phyloP scores from a whole-genome alignment of 2,329 filamentous ascomycete genomes.

The Emergomyces orientalis region DNA sequence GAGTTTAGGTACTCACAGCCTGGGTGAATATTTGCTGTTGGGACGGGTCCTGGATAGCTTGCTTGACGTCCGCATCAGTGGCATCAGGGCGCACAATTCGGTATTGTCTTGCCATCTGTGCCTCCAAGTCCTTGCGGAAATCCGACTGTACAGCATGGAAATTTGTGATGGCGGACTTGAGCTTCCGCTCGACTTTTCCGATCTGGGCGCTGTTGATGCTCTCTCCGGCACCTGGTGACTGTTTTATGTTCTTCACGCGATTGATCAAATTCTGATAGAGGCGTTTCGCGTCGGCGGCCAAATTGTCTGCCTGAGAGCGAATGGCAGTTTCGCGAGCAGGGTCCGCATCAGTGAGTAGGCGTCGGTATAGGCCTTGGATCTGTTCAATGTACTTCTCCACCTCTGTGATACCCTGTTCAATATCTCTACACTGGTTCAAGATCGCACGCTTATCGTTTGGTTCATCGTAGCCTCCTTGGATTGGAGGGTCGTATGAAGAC shows the following conservation, averaged over 20 bases:
- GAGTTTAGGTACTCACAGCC: constrained; percentile 42
- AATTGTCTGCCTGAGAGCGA: constrained; percentile 59
- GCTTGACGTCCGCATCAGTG: constrained; percentile 64
- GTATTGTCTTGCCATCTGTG: constrained; percentile 82
- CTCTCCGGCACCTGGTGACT: constrained; percentile 62
- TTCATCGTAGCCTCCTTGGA: constrained; percentile 26
- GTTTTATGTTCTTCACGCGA: constrained; percentile 74
- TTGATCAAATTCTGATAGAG: constrained; percentile 70
- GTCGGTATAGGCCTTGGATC: constrained; percentile 61
- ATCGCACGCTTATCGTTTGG: constrained; percentile 59
- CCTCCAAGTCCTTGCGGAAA: constrained; percentile 70
- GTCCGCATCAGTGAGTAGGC: constrained; percentile 65
- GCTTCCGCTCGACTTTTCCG: constrained; percentile 64
- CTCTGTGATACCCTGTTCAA: constrained; percentile 66
- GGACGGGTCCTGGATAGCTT: constrained; percentile 62
- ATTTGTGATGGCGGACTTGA: constrained; percentile 70
- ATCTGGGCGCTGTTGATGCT: constrained; percentile 71
- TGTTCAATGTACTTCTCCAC: constrained; percentile 64
- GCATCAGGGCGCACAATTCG: constrained; percentile 79
- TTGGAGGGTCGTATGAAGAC: constrained; percentile 20
- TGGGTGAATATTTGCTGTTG: constrained; percentile 76
- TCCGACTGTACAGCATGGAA: constrained; percentile 73
- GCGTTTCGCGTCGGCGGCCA: constrained; percentile 72
- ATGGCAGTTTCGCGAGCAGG: constrained; percentile 57
- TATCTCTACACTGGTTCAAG: constrained; percentile 73